Evolutionary conservation across 495 filamentous ascomycete genomes (phyloP).

Genomic region (Sabuloglossum arenarium): DNA sequence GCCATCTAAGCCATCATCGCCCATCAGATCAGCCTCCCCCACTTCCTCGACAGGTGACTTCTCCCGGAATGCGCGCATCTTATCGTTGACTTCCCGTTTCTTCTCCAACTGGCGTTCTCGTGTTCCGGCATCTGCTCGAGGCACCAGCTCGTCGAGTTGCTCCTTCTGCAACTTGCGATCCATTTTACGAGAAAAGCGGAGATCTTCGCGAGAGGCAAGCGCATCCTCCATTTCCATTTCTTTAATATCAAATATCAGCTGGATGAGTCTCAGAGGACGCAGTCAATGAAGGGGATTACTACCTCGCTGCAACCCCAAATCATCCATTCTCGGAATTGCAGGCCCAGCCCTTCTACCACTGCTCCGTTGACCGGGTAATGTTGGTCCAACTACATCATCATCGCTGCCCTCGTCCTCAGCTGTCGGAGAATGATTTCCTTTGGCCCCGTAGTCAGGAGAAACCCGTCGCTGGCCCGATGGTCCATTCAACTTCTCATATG

Average conservation of each 20-base stretch:
- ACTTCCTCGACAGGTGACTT: conserved; percentile 32
- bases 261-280: background rate
- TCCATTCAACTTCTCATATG: background rate
- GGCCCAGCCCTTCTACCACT: conserved; percentile 32
- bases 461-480: conserved; percentile 13
- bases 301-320: conserved; percentile 51
- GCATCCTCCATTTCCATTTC: conserved; percentile 26
- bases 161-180: conserved; percentile 40
- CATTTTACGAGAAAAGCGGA: conserved; percentile 34
- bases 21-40: conserved; percentile 37
- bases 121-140: conserved; percentile 69
- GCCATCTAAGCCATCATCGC: conserved; percentile 30
- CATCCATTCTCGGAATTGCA: conserved; percentile 51
- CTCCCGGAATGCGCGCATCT: conserved; percentile 37
- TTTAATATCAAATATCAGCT: background rate
- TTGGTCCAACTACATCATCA: conserved; percentile 47
- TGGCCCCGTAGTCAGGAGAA: conserved; percentile 19
- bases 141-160: conserved; percentile 55
- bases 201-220: conserved; percentile 26
- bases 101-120: conserved; percentile 78
- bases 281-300: conserved; percentile 5
- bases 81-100: conserved; percentile 33
- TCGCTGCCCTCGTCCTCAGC: conserved; percentile 33
- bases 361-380: conserved; percentile 26
- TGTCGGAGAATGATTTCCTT: background rate